Base-by-base conservation (phyloP, 1,284 basidiomycete species). In the Cutaneotrichosporon sp. region DNA sequence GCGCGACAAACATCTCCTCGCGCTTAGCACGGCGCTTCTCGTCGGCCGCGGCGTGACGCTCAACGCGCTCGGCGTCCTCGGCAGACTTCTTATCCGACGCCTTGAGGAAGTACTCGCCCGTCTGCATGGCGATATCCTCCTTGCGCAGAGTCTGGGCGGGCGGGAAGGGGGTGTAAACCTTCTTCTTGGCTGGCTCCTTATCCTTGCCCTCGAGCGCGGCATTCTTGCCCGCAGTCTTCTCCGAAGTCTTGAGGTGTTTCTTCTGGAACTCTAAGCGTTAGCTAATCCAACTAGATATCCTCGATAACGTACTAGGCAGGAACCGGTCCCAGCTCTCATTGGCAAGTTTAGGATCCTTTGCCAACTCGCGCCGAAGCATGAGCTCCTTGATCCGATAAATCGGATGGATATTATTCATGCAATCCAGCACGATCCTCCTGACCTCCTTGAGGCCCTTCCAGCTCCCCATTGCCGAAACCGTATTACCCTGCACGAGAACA, bases 311-410 rank as follows among this genome's bases (percentile, higher is more conserved):
- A 36, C 80, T 89, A 18, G 97, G 97, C 13, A 99, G 84, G 84
- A 99, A 99, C 7, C 97, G 87, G 69, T 98, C 96, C 97, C 97
- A 99, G 32, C 89, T 91, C 77, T 99, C 95, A 22, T 84, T 88
- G 0, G 90, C 93, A 9, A 99, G 86, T 76, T 97, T 96, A 4
- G 97, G 96, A 75, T 99, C 97, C 82, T 98, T 98, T 16, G 96
- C 94, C 7, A 99, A 86, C 81, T 99, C 97, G 56, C 96, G 89
- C 65, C 93, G 90, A 75, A 99, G 96, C 97, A 99, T 99, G 56
- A 99, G 86, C 82, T 99, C 97, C 91, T 99, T 99, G 82, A 99
- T 99, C 70, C 95, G 89, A 79, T 99, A 99, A 76, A 99, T 99
- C 3, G 97, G 97, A 76, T 99, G 97, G 59, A 99, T 90, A 76